phyloP scores from a whole-genome alignment of 805 yeast species.

The Tanozyma kutaoensis region DNA sequence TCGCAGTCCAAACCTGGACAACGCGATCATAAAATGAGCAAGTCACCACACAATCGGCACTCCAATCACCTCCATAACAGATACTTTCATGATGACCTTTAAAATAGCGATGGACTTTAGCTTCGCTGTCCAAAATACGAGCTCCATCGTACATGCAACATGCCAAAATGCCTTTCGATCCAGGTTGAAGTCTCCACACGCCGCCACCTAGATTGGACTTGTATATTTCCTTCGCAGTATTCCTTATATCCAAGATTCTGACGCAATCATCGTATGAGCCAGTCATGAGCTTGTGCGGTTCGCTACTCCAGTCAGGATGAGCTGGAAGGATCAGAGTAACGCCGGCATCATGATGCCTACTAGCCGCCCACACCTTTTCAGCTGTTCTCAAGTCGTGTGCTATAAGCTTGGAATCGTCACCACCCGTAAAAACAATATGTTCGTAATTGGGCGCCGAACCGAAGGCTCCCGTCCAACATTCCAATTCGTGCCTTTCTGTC shows the following conservation, averaged over 20 bases:
- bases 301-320: conserved; percentile 23
- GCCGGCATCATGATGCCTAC: conserved; percentile 78
- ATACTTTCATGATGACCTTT: conserved; percentile 76
- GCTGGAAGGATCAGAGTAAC: conserved; percentile 65
- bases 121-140: conserved; percentile 33
- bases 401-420: conserved; percentile 70
- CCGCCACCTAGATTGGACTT: conserved; percentile 71
- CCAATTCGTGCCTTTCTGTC: conserved; percentile 44
- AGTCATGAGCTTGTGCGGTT: conserved; percentile 51
- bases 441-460: conserved; percentile 40
- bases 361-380: conserved; percentile 21
- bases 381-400: conserved; percentile 55
- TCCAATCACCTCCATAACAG: conserved; percentile 96
- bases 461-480: conserved; percentile 82
- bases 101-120: conserved; percentile 25
- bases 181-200: conserved; percentile 82
- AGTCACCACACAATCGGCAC: conserved; percentile 40
- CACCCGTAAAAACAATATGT: conserved; percentile 69
- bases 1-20: conserved; percentile 75
- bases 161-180: conserved; percentile 40
- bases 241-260: conserved; percentile 55
- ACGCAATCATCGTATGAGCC: conserved; percentile 87
- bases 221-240: conserved; percentile 32
- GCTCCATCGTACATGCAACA: conserved; percentile 98
- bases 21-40: conserved; percentile 88